These are phyloP conservation scores for Pelagophyceae sp. DNA, from an alignment of 352 stramenopile species.

Conservation along the genomic window DNA sequence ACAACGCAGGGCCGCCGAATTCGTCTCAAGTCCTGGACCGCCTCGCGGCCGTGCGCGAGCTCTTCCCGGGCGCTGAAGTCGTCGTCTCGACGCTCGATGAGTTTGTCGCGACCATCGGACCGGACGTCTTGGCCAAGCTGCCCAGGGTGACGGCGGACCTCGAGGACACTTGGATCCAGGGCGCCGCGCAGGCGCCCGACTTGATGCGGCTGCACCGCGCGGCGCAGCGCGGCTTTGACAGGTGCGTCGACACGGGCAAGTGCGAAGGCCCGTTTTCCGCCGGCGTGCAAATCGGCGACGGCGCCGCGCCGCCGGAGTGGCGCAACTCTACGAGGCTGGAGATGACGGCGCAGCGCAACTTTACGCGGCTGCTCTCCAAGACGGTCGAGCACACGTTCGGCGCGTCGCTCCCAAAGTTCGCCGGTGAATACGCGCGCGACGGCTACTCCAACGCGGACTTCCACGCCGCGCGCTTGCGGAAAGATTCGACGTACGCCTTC, in stretches of 20 bases:
- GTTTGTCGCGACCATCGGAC: not conserved
- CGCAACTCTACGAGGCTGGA: too few relatives aligned
- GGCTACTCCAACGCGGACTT: slow-evolving; percentile 15
- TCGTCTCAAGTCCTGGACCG: not conserved
- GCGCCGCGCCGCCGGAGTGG: not conserved
- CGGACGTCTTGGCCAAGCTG: not conserved
- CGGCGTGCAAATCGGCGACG: not conserved
- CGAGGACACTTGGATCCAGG: slow-evolving; percentile 17
- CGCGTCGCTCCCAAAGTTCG: not conserved
- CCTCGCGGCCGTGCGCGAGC: not conserved
- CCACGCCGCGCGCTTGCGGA: not conserved
- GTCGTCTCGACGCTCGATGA: slow-evolving; percentile 1
- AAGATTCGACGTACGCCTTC: not conserved
- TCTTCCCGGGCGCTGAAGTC: too few relatives aligned
- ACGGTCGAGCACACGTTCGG: not conserved
- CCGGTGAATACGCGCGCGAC: not conserved
- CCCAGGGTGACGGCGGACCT: slow-evolving; percentile 1
- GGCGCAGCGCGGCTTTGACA: not conserved
- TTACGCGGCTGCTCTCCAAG: not conserved
- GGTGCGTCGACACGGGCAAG: not conserved
- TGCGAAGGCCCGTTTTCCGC: too few relatives aligned
- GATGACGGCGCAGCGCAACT: not conserved
- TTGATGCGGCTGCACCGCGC: not conserved
- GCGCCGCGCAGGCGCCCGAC: not conserved
- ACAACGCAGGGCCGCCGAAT: not conserved